A percentile compares a stretch with the other conserved stretches of the same genome.
phyloP scores from a whole-genome alignment of 768 basidiomycete genomes.

The Lactarius hengduanensis region DNA sequence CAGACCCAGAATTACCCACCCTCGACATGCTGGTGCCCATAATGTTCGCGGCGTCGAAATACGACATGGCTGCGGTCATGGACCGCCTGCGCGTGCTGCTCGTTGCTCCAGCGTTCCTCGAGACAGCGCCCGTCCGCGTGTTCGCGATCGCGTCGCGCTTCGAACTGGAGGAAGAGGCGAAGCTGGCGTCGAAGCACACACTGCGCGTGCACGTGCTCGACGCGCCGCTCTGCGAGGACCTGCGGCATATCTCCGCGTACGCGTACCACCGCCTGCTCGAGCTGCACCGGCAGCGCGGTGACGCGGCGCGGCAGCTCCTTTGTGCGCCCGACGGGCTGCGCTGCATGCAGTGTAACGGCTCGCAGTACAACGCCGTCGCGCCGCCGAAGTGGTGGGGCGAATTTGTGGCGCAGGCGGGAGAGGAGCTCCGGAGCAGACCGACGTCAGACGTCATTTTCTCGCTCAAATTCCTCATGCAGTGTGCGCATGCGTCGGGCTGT shows the following conservation, averaged over 20 bases:
- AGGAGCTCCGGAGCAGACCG: slow-evolving; percentile 56
- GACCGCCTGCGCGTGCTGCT: slow-evolving; percentile 51
- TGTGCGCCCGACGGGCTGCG: slow-evolving; percentile 49
- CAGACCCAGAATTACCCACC: slow-evolving; percentile 49
- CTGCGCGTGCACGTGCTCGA: slow-evolving; percentile 54
- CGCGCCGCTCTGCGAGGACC: slow-evolving; percentile 57
- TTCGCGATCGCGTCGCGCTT: slow-evolving; percentile 70
- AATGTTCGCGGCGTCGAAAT: slow-evolving; percentile 59
- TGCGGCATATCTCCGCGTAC: slow-evolving; percentile 64
- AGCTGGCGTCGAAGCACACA: slow-evolving; percentile 57
- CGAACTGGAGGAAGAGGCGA: slow-evolving; percentile 62
- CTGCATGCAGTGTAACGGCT: slow-evolving; percentile 69
- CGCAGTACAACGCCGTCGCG: slow-evolving; percentile 42
- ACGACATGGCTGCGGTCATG: slow-evolving; percentile 53
- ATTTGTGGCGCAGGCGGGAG: slow-evolving; percentile 54
- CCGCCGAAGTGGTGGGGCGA: slow-evolving; percentile 70
- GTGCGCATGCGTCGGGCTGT: slow-evolving; percentile 52
- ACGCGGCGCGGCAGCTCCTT: slow-evolving; percentile 49
- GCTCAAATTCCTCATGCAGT: slow-evolving; percentile 55
- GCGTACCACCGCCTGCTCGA: slow-evolving; percentile 63
- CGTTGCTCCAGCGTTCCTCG: slow-evolving; percentile 48
- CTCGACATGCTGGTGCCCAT: slow-evolving; percentile 54
- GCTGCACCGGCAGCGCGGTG: slow-evolving; percentile 54
- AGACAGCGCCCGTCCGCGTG: slow-evolving; percentile 53
- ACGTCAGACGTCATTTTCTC: slow-evolving; percentile 60